Evolutionary conservation across 306 rosid genomes (phyloP).

Genomic region (barrel medic (Medicago truncatula)): DNA sequence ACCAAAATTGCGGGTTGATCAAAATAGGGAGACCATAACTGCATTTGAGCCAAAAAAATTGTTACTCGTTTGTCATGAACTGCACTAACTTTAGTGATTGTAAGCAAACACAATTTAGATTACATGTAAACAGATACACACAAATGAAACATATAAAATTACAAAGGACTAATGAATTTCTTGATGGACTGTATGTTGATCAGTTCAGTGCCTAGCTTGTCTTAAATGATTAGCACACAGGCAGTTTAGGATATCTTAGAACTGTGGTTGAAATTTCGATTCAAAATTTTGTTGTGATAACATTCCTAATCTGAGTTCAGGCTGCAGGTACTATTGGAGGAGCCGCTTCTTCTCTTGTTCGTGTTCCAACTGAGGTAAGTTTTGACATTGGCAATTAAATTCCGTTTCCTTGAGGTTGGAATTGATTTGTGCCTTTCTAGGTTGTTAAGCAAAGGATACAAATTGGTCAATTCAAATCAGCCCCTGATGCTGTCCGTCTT

Average conservation of each 20-base stretch:
- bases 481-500: conserved; percentile 56
- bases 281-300: conserved; percentile 35
- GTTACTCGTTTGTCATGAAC: conserved; percentile 7
- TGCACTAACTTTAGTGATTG: conserved; percentile 3
- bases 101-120: conserved; percentile 2
- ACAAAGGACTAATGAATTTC: conserved; percentile 18
- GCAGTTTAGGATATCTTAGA: conserved; percentile 5
- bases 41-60: neutral
- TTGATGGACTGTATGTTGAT: conserved; percentile 26
- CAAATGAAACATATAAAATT: neutral
- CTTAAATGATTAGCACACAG: conserved; percentile 17
- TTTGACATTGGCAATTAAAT: conserved; percentile 11
- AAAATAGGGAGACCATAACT: no score
- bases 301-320: conserved; percentile 57
- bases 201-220: conserved; percentile 11
- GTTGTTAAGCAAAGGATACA: conserved; percentile 74
- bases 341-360: conserved; percentile 72
- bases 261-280: conserved; percentile 5
- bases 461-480: conserved; percentile 54
- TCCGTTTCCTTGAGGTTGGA: conserved; percentile 33
- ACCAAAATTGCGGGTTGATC: no score
- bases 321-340: conserved; percentile 85
- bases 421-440: conserved; percentile 46
- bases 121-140: conserved; percentile 10
- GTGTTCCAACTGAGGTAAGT: conserved; percentile 86